phyloP scores from a whole-genome alignment of 2,329 filamentous ascomycete species.

The Sporothrix schenckii region DNA sequence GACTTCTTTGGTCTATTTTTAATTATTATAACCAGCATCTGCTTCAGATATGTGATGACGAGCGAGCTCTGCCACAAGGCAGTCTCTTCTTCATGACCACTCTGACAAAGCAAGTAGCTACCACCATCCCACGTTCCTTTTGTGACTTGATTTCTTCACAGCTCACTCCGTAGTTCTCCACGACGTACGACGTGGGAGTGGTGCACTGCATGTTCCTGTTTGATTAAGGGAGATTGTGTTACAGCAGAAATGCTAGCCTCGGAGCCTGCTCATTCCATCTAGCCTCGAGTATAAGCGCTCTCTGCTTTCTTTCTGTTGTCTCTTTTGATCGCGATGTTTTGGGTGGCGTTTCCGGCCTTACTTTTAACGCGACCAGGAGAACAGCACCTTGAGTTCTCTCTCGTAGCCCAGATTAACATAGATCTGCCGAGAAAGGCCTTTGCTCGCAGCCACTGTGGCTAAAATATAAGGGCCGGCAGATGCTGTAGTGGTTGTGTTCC shows the following conservation, averaged over 20 bases:
- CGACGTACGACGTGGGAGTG: neutral
- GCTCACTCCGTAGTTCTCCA: neutral
- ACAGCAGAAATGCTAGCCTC: neutral
- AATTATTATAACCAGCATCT: neutral
- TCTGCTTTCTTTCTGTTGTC: neutral
- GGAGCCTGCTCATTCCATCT: constrained; percentile 5
- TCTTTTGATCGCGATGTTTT: neutral
- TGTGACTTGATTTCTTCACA: neutral
- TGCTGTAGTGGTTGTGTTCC: neutral
- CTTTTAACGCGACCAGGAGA: constrained; percentile 23
- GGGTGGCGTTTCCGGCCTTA: constrained; percentile 6
- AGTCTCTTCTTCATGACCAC: too few species aligned
- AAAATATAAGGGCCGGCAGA: neutral
- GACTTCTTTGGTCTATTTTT: neutral
- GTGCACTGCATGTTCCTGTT: constrained; percentile 2
- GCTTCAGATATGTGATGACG: constrained; percentile 15
- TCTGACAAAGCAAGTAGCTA: too few species aligned
- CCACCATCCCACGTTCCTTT: neutral
- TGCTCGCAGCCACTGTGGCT: constrained; percentile 17
- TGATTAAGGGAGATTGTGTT: constrained; percentile 16
- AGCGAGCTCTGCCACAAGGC: neutral
- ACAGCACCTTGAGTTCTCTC: neutral
- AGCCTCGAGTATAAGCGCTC: neutral
- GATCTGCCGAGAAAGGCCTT: neutral
- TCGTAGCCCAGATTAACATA: neutral